Conservation (phyloP, 345 rosid species). For the Turnera subulata region DNA sequence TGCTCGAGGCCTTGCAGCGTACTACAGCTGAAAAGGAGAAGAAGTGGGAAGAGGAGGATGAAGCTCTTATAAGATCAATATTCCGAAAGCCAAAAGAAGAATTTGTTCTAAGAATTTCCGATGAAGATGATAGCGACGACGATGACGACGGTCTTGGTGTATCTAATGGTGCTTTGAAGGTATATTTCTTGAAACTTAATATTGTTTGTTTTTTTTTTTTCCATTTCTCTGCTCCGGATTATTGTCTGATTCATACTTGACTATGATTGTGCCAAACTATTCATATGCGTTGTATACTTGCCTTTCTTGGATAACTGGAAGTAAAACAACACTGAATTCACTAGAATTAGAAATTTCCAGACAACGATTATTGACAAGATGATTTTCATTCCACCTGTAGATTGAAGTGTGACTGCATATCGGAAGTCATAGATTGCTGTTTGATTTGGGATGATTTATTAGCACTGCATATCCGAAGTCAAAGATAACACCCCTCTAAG, state of each 20-base stretch:
- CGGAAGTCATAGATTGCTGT: no score
- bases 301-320: neutral
- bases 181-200: constrained; percentile 2
- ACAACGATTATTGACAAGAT: no score
- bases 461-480: no score
- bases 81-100: constrained; percentile 49
- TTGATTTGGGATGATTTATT: no score
- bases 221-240: neutral
- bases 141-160: constrained; percentile 20
- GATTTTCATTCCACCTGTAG: no score
- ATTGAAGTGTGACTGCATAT: no score
- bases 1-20: constrained; percentile 86
- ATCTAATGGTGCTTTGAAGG: constrained; percentile 23
- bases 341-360: no score
- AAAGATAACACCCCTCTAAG: no score
- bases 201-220: neutral
- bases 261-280: neutral
- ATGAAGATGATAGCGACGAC: constrained; percentile 45
- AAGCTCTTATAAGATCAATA: constrained; percentile 63
- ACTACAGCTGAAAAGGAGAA: constrained; percentile 61
- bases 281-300: no score
- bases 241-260: neutral
- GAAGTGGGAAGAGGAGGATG: constrained; percentile 64
- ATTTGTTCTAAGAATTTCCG: constrained; percentile 54
- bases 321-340: no score